Evolutionary conservation across 352 stramenopile species (phyloP).

Genomic region (Pythium coloratum): DNA sequence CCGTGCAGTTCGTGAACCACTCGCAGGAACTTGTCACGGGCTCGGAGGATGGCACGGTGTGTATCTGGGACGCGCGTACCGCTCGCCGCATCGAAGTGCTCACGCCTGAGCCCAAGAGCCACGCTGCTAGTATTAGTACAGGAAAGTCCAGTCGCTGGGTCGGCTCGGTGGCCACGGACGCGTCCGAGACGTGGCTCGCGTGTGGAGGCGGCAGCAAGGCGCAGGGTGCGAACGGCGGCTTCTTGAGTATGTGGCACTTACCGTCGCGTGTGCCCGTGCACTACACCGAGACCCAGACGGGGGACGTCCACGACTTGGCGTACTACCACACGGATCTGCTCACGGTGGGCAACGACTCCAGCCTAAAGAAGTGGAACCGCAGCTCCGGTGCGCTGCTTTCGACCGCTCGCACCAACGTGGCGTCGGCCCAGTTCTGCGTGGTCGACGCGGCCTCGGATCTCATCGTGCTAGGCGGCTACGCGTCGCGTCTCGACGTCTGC

Average conservation of each 20-base stretch:
- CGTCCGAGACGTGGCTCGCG: conserved; percentile 73
- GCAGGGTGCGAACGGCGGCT: conserved; percentile 36
- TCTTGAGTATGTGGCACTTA: conserved; percentile 78
- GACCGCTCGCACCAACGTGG: conserved; percentile 48
- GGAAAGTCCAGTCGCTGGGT: conserved; percentile 40
- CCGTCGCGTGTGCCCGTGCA: conserved; percentile 72
- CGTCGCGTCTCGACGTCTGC: conserved; percentile 69
- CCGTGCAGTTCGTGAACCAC: conserved; percentile 59
- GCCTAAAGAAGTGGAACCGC: conserved; percentile 75
- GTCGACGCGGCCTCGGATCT: conserved; percentile 61
- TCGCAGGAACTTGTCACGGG: conserved; percentile 71
- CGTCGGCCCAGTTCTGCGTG: conserved; percentile 69
- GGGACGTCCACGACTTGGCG: conserved; percentile 62
- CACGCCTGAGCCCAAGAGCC: conserved; percentile 39
- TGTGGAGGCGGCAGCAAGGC: conserved; percentile 55
- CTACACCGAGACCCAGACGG: conserved; percentile 49
- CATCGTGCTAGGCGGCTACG: conserved; percentile 62
- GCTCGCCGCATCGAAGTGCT: conserved; percentile 52
- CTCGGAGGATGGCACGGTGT: conserved; percentile 70
- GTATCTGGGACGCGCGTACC: conserved; percentile 72
- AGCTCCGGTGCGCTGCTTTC: conserved; percentile 62
- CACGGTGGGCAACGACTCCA: conserved; percentile 67
- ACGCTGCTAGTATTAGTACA: background rate
- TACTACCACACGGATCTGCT: conserved; percentile 76
- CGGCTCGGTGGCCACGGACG: conserved; percentile 58